These are phyloP conservation scores for Bidens hawaiensis DNA, from an alignment of 140 eudicot genomes.

Conservation along the genomic window DNA sequence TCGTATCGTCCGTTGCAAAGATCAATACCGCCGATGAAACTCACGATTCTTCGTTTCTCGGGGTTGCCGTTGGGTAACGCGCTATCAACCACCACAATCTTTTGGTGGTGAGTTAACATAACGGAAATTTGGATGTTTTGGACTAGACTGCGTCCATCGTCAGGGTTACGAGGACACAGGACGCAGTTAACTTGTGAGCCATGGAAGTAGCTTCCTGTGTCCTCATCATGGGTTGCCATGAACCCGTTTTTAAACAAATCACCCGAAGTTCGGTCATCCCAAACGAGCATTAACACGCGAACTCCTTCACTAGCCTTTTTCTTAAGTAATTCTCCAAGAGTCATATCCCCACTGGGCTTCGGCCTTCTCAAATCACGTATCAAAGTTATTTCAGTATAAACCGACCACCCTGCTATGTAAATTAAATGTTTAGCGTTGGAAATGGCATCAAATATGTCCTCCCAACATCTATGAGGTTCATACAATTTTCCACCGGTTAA, in stretches of 20 bases:
- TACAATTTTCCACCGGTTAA: slow-evolving; percentile 34
- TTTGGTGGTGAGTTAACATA: slow-evolving; percentile 57
- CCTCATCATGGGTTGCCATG: slow-evolving; percentile 63
- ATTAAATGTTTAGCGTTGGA: slow-evolving; percentile 48
- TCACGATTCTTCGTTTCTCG: slow-evolving; percentile 35
- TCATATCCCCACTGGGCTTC: slow-evolving; percentile 41
- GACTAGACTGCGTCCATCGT: slow-evolving; percentile 42
- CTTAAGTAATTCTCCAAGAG: slow-evolving; percentile 43
- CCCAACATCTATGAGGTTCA: slow-evolving; percentile 51
- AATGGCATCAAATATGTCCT: slow-evolving; percentile 51
- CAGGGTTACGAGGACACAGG: slow-evolving; percentile 50
- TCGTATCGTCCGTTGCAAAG: slow-evolving; percentile 54
- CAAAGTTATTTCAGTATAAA: slow-evolving; percentile 41
- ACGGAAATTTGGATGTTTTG: slow-evolving; percentile 32
- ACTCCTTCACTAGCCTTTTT: slow-evolving; percentile 53
- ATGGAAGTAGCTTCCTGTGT: slow-evolving; percentile 38
- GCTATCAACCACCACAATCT: slow-evolving; percentile 44
- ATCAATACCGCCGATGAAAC: slow-evolving; percentile 48
- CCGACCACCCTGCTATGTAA: slow-evolving; percentile 55
- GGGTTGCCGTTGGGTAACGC: slow-evolving; percentile 38
- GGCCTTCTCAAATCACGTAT: slow-evolving; percentile 41
- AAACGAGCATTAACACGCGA: slow-evolving; percentile 49
- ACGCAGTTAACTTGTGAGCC: slow-evolving; percentile 42
- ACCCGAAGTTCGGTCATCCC: slow-evolving; percentile 52
- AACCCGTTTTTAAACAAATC: slow-evolving; percentile 36